Percentiles rank a stretch among this genome's conserved stretches.
Conservation (phyloP, 805 yeast species). For the Alloascoidea hylecoeti region DNA sequence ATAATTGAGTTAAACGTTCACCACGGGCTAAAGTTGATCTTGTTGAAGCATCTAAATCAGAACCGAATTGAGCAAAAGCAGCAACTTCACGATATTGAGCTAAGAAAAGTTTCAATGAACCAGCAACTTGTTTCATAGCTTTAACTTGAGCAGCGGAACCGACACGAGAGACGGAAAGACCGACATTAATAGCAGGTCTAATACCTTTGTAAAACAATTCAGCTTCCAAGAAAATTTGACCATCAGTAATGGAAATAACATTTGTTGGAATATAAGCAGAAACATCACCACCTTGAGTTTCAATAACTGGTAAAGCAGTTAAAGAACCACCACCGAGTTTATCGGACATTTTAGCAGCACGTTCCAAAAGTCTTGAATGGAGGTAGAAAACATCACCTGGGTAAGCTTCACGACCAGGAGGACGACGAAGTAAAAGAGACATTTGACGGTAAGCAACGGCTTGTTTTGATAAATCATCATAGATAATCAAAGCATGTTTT, state of each 20-base stretch:
- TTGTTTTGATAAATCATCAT: slow-evolving; percentile 97
- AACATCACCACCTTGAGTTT: slow-evolving; percentile 99
- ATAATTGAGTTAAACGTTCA: slow-evolving; percentile 98
- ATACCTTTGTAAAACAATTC: slow-evolving; percentile 99
- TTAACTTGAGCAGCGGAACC: slow-evolving; percentile 99
- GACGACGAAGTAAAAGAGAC: slow-evolving; percentile 93
- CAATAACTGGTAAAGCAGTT: slow-evolving; percentile 93
- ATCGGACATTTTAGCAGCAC: slow-evolving; percentile 95
- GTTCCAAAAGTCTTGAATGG: slow-evolving; percentile 89
- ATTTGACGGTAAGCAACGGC: slow-evolving; percentile 99
- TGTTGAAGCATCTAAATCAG: slow-evolving; percentile 99
- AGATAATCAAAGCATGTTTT: slow-evolving; percentile 91
- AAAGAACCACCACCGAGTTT: slow-evolving; percentile 84
- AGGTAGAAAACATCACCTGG: slow-evolving; percentile 95
- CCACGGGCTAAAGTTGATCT: slow-evolving; percentile 98
- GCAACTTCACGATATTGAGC: no score
- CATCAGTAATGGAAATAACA: slow-evolving; percentile 95
- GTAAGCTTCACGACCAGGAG: slow-evolving; percentile 95
- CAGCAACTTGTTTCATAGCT: slow-evolving; percentile 99
- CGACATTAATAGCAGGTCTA: slow-evolving; percentile 99
- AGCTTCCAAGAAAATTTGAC: slow-evolving; percentile 98
- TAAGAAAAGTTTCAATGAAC: slow-evolving; percentile 98
- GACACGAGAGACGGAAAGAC: slow-evolving; percentile 99
- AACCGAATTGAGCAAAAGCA: slow-evolving; percentile 99
- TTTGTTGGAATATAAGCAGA: slow-evolving; percentile 96